phyloP scores from a whole-genome alignment of 1,139 yeast genomes.

The Candida mesenterica region DNA sequence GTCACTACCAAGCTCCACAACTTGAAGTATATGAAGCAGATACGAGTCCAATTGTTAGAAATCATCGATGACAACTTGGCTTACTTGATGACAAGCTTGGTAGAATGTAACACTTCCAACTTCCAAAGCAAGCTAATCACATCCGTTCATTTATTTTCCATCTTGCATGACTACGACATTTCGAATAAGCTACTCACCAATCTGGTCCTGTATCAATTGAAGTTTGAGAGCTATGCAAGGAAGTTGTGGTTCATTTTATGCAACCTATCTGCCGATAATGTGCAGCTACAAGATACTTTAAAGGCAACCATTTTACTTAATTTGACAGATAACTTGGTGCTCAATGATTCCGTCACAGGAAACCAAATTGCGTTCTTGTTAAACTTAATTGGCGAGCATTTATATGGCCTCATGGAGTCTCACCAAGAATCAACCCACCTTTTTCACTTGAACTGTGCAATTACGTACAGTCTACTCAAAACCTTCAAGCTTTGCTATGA shows the following conservation, averaged over 20 bases:
- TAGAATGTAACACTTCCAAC: not conserved
- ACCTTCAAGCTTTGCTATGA: constrained; percentile 21
- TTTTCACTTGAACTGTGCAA: constrained; percentile 17
- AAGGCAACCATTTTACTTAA: constrained; percentile 33
- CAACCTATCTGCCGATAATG: not conserved
- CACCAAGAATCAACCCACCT: not conserved
- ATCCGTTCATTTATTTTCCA: constrained; percentile 32
- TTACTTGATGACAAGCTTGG: constrained; percentile 5
- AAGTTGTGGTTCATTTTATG: constrained; percentile 34
- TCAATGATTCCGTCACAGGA: constrained; percentile 29
- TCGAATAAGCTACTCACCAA: constrained; percentile 29
- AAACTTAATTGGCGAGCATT: constrained; percentile 30
- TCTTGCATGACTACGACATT: constrained; percentile 39
- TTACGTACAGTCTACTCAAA: constrained; percentile 25
- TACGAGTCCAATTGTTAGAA: constrained; percentile 17
- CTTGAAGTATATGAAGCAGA: constrained; percentile 22
- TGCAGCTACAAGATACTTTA: constrained; percentile 15
- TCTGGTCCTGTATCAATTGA: constrained; percentile 22
- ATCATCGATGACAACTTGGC: constrained; percentile 7
- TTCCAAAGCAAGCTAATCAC: constrained; percentile 6
- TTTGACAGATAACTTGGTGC: constrained; percentile 27
- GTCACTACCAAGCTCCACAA: constrained; percentile 31
- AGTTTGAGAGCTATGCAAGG: constrained; percentile 32
- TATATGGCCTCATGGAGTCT: constrained; percentile 5
- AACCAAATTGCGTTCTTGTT: constrained; percentile 27